Evolutionary conservation across 2,329 filamentous ascomycete genomes (phyloP), one percentile per base, ranked within the genome.

Genomic region (Neofusicoccum umdonicola): DNA sequence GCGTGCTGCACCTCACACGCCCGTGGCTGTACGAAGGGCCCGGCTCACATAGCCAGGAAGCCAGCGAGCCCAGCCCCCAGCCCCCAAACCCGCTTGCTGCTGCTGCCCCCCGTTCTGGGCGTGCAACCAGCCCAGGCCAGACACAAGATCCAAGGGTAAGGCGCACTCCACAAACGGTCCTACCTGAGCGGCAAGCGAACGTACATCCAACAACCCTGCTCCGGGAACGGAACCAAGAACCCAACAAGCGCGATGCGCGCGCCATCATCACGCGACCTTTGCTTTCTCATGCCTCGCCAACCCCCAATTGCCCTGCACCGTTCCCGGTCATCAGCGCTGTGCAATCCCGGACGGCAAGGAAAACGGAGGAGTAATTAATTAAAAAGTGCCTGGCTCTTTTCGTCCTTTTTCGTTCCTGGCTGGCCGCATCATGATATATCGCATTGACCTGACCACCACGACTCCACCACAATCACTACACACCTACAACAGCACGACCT

Each of bases 81-180:
- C 34, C 15, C 22, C 13, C 52, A 15, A 8, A 22, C 35, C 1
- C 35, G 35, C 19, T 42, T 41, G 52, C 52, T 31, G 27, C 27
- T 41, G 52, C 52, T 31, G 27, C 27, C 27, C 27, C 37, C 9
- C 1, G 37, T 39, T 39, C 37, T 11, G 11, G 37, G 37, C 8
- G 6, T 39, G 8, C 37, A 31, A 31, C 27, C 27, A 31, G 7
- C 27, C 6, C 27, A 31, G 27, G 27, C 27, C 27, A 31, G 48
- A 35, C 50, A 37, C n/a, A 15, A 39, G n/a, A 22, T 39, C 37
- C 37, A 39, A 39, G 37, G 37, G 13, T 27, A 19, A 60, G 56
- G 56, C 31, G 56, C n/a, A 35, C 48, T 60, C 56, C 56, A 60
- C 56, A 47, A 60, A 45, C 56, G 31, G 56, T 60, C 42, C 42